Percentiles rank a stretch among this genome's conserved stretches.
Conservation (phyloP, 2,329 filamentous ascomycete genomes). For the Botrytis fragariae region DNA sequence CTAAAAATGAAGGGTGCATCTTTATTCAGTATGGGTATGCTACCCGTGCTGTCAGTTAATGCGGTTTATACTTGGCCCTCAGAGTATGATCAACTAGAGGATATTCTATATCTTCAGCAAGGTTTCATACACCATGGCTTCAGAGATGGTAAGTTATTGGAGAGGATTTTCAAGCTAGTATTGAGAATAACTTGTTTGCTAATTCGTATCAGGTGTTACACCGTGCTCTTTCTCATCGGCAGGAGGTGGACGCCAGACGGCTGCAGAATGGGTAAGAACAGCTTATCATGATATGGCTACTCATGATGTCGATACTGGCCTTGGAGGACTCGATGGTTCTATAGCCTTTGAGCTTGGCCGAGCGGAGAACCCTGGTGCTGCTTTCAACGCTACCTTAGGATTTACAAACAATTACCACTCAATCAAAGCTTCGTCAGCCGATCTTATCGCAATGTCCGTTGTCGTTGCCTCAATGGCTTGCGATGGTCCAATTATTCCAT, state of each 20-base stretch:
- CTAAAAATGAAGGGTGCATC: not conserved
- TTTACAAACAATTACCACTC: not conserved
- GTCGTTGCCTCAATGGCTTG: not conserved
- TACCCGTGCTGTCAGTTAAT: not conserved
- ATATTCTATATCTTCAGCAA: not conserved
- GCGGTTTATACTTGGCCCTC: constrained; percentile 9
- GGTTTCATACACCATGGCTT: not conserved
- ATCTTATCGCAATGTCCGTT: constrained; percentile 25
- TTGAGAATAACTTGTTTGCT: not conserved
- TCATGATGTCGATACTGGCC: constrained; percentile 40
- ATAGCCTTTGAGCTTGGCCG: constrained; percentile 26
- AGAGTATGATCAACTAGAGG: not conserved
- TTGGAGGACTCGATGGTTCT: constrained; percentile 54
- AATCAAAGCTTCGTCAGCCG: constrained; percentile 20
- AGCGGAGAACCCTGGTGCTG: constrained; percentile 49
- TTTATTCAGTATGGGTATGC: not conserved
- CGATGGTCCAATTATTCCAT: constrained; percentile 19
- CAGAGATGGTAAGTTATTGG: not conserved
- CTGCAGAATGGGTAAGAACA: constrained; percentile 58
- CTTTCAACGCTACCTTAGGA: not conserved
- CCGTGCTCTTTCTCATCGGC: not conserved
- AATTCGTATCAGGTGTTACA: not conserved
- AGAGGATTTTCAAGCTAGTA: no score
- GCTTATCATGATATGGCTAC: constrained; percentile 62
- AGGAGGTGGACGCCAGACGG: constrained; percentile 12